Base-by-base conservation (phyloP, 1,284 basidiomycete species). In the Apiotrichum akiyoshidainum region DNA sequence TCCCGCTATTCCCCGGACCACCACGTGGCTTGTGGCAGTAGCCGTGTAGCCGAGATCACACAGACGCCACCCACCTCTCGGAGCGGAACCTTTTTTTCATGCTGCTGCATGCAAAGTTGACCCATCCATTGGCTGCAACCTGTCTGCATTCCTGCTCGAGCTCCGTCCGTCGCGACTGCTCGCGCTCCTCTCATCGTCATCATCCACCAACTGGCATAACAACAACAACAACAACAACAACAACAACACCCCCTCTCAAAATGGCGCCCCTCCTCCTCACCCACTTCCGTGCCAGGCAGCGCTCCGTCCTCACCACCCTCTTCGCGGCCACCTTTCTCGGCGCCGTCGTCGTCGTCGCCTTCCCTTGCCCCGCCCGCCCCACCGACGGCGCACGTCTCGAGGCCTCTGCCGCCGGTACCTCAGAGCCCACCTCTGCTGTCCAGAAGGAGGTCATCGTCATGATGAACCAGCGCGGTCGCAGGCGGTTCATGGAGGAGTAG, bases 321-420 rank as follows among this genome's bases (percentile, higher is more conserved):
- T 77, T 78, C 65, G 72, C 76, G 74, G 54, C 74, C 62, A 57
- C 76, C 7, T 79, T 79, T 59, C 71, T 79, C 49, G 78, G 75
- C 48, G 73, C 76, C 10, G 67, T 79, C 31, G 65, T 71, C 21
- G 73, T 77, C 41, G 78, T 78, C 52, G 74, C 74, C 11, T 74
- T 79, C 59, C 78, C 78, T 10, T 79, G 78, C 66, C 78, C 78
- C 0, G 74, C 61, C 66, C 45, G 66, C 6, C 34, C 46, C 67
- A 52, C 52, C 49, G 50, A 59, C 40, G 44, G 55, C 31, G 47
- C 52, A n/a, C 57, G 47, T 41, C 45, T 51, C 44, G 52, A 44
- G 19, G 26, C 4, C 26, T 7, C 39, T 21, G 14, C 35, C 19
- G 11, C 40, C 19, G 33, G 55, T 31, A 39, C 17, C 14, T 16